Evolutionary conservation across 805 yeast genomes (phyloP), one percentile per base, ranked within the genome.

Genomic region (Cyberlindnera maclurae): DNA sequence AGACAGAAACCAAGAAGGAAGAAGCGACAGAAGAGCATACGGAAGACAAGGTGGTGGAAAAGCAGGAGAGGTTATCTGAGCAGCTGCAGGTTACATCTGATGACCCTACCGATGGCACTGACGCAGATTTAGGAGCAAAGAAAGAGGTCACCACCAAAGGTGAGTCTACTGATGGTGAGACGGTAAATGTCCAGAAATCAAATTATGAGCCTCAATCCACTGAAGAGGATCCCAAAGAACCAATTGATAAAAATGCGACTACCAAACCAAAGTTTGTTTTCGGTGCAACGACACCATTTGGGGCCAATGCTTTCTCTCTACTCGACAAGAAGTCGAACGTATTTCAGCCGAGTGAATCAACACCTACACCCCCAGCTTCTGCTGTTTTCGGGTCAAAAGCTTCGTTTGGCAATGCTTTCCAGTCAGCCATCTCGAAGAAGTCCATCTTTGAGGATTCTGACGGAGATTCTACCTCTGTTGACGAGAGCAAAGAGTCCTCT

Each of bases 361-460:
- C 38, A 44, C 48, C 45, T 52, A 51, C 40, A 3, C 11, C 32
- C 10, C 11, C 38, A 5, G 9, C 38, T 4, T 35, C 33, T 7
- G 12, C 47, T 8, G 54, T 67, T 0, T 73, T 73, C 57, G 78
- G 78, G 1, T 57, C 73, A 4, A 60, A 62, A 26, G 60, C 76
- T 12, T 62, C 60, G 31, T 73, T 72, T 45, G 65, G 69, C 3
- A 73, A 73, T 49, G 82, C 83, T 1, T 77, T 79, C 51, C 71
- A 73, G 46, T 58, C 60, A 10, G 70, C 81, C 1, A 45, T 72
- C 28, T 62, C 58, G 28, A 74, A 72, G 50, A 70, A 76, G 54
- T 75, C 85, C 4, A 72, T 81, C 36, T 73, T 81, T 48, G 82
- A 79, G 41, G 57, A 57, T 15, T 41, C 34, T 47, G 42, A 41